A percentile compares a stretch with the other conserved stretches of the same genome.
Conservation (phyloP, 2,329 filamentous ascomycete species). For the Westerdykella sp. region DNA sequence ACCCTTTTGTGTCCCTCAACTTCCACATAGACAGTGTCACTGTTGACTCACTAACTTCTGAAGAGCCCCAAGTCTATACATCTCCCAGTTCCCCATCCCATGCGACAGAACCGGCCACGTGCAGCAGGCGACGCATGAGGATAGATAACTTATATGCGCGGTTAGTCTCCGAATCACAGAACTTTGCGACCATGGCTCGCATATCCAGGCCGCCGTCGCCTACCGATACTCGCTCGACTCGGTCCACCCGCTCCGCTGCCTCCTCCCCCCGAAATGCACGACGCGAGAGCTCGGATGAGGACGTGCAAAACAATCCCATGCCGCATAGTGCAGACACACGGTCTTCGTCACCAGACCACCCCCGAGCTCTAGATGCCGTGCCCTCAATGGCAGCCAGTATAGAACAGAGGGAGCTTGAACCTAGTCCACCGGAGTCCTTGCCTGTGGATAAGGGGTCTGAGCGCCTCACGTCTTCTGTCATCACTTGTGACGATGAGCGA, state of each 20-base stretch:
- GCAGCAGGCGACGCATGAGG: conserved; percentile 60
- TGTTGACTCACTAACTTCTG: conserved; percentile 55
- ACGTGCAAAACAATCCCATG: conserved; percentile 3
- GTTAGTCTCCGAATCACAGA: conserved; percentile 61
- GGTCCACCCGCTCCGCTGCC: too few relatives aligned
- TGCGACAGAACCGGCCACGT: conserved; percentile 35
- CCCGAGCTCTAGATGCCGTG: not conserved
- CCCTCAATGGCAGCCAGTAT: not conserved
- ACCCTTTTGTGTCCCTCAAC: conserved; percentile 56
- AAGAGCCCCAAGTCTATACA: conserved; percentile 20
- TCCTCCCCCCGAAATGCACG: conserved; percentile 10
- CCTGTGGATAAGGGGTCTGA: not conserved
- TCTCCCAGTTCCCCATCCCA: conserved; percentile 6
- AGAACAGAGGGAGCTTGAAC: too few relatives aligned
- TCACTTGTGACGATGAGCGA: conserved; percentile 36
- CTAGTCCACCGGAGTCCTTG: too few relatives aligned
- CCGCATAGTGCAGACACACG: conserved; percentile 1
- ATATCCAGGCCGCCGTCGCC: conserved; percentile 57
- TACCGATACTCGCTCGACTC: conserved; percentile 43
- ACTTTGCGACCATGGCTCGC: conserved; percentile 55
- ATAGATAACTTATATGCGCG: conserved; percentile 59
- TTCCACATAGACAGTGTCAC: conserved; percentile 59
- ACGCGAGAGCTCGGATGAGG: conserved; percentile 16
- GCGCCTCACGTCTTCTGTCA: conserved; percentile 19
- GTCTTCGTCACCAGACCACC: not conserved